Base-by-base conservation (phyloP, 176 grass and related monocot genomes). In the Carex cristatella region DNA sequence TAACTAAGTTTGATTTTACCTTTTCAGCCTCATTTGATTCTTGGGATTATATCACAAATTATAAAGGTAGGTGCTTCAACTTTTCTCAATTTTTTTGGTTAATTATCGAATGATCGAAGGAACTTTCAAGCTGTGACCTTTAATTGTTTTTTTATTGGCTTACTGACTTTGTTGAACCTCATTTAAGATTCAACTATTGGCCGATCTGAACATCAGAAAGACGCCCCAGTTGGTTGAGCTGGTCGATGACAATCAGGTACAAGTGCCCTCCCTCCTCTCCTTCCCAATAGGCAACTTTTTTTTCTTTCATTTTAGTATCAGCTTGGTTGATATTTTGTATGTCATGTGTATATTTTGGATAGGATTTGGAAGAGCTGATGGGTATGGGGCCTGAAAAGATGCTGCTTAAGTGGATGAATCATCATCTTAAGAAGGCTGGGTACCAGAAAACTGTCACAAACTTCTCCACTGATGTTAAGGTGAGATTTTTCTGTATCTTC, bases 1-100 rank as follows among this genome's bases (percentile, higher is more conserved):
- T 79, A 79, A 79, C 53, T 55, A 37, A 79, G 12, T 79, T 13
- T 58, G 27, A 57, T 79, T 16, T 83, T 87, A 88, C 51, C 38
- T 64, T 85, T 85, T 87, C 93, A 98, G 95, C 95, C 91, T 79
- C 93, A 98, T 94, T 89, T 98, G 91, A 18, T 98, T 86, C 93
- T 98, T 90, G 95, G 95, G 69, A 90, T 98, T 84, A 98, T 98
- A 89, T 98, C 95, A 64, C 93, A 98, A 95, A 98, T 95, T 84
- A 95, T 98, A 92, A 98, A 98, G 95, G 95, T 98, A 90, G 54
- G 60, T 37, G 42, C 23, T 49, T 58, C n/a, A 28, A 69, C 53
- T 66, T 48, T 53, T 31, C 42, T 86, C 42, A 60, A 13, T 4
- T 28, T 83, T 79, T 69, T 80, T n/a, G 79, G 2, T 15, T 46